These are phyloP conservation scores for Penicillium lagena DNA, from an alignment of 495 filamentous ascomycete species.

Conservation along the genomic window DNA sequence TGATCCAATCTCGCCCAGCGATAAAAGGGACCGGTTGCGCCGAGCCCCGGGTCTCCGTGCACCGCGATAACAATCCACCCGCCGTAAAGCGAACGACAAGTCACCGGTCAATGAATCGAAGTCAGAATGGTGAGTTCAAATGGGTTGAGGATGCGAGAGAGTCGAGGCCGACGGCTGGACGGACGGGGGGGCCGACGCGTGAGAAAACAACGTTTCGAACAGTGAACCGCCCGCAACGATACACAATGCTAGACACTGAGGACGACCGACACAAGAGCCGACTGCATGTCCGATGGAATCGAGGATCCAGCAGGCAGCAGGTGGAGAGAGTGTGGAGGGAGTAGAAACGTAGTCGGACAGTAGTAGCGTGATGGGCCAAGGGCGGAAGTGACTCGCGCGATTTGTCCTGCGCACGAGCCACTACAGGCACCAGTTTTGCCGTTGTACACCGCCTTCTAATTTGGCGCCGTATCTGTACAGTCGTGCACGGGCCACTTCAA, in stretches of 20 bases:
- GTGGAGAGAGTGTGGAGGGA: constrained; percentile 3
- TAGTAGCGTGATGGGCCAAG: constrained; percentile 10
- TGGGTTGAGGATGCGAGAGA: too few species aligned
- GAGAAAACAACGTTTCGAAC: constrained; percentile 3
- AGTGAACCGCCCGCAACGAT: background rate
- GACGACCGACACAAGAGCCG: background rate
- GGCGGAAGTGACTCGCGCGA: constrained; percentile 20
- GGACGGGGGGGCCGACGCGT: constrained; percentile 18
- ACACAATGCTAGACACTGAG: background rate
- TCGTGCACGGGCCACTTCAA: constrained; percentile 14
- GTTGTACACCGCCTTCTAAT: too few species aligned
- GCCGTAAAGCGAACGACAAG: too few species aligned
- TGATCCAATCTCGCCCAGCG: constrained; percentile 8
- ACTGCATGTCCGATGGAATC: background rate
- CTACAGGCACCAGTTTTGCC: constrained; percentile 2
- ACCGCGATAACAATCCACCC: background rate
- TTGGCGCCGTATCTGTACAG: too few species aligned
- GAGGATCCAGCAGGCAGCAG: constrained; percentile 2
- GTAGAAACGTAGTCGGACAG: constrained; percentile 1
- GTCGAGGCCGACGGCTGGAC: constrained; percentile 3
- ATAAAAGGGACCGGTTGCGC: background rate
- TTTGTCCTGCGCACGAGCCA: constrained; percentile 11
- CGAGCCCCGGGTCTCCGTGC: background rate
- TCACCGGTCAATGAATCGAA: too few species aligned
- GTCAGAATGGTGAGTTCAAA: too few species aligned